Conservation (phyloP, 768 basidiomycete species). For the Boletus bicolor region DNA sequence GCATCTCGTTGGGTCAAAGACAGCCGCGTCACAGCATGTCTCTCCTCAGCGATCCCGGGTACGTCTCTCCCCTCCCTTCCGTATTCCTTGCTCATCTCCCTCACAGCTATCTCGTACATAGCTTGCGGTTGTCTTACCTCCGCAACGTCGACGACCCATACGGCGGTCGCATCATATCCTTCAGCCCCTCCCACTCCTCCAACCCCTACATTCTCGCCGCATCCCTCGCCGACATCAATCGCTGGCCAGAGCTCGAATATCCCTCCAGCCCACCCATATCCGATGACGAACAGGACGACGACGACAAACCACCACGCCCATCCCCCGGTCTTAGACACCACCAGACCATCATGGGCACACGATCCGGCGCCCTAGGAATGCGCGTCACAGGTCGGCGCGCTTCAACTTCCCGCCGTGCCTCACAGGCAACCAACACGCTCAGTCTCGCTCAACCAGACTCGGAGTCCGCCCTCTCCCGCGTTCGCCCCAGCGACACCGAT, state of each 20-base stretch:
- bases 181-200: slow-evolving; percentile 70
- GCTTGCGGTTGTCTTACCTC: slow-evolving; percentile 81
- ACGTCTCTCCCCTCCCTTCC: slow-evolving; percentile 10
- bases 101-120: slow-evolving; percentile 72
- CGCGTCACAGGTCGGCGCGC: slow-evolving; percentile 65
- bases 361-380: slow-evolving; percentile 71
- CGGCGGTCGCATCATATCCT: slow-evolving; percentile 73
- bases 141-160: slow-evolving; percentile 87
- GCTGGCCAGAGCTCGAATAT: slow-evolving; percentile 81
- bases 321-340: slow-evolving; percentile 57
- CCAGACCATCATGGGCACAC: slow-evolving; percentile 80
- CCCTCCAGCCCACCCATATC: slow-evolving; percentile 71
- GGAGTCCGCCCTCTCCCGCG: slow-evolving; percentile 5
- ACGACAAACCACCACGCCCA: slow-evolving; percentile 12
- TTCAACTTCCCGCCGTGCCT: slow-evolving; percentile 51
- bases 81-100: background rate
- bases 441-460: slow-evolving; percentile 5
- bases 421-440: slow-evolving; percentile 16
- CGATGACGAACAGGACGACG: slow-evolving; percentile 58
- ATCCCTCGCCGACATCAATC: slow-evolving; percentile 69
- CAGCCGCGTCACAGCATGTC: slow-evolving; percentile 40
- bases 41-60: slow-evolving; percentile 64
- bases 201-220: slow-evolving; percentile 84
- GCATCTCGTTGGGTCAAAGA: background rate
- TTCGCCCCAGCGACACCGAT: too few species aligned